Base-by-base conservation (phyloP, 495 filamentous ascomycete genomes). In the Lasiosphaeria miniovina region DNA sequence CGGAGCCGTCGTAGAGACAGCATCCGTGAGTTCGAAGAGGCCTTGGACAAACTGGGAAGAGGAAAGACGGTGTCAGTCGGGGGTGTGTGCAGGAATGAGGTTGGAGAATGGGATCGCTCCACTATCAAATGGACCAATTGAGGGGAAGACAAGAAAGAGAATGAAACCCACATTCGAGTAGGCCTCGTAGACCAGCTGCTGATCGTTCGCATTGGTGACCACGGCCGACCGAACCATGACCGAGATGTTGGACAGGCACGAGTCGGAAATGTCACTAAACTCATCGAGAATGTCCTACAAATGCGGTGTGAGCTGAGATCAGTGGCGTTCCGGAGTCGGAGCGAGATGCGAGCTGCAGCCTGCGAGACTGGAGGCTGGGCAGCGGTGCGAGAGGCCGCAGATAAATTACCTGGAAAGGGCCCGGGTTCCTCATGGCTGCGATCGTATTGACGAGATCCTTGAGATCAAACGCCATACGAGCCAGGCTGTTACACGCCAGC, bases 211-310 rank as follows among this genome's bases (percentile, higher is more conserved):
- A 11, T 53, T 51, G 3, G 59, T 65, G 17, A 65, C 48, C 17
- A 62, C 57, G 11, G 56, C 49, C 10, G 63, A 65, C 14, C 63
- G 63, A 34, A 65, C 55, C 63, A 65, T 65, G 52, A 65, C 59
- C 15, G 63, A 65, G 49, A 65, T 61, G 57, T 62, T 65, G 55
- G 63, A 62, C 4, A 65, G 59, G 40, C 59, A 65, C 5, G 63
- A 65, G 35, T 65, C 63, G 14, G 63, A 65, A 40, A 65, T 62
- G 35, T 65, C 63, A 57, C 49, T 57, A 52, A 65, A 65, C 24
- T 65, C 63, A 43, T 65, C 63, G 31, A 65, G 59, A 33, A 65
- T 65, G 36, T 65, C 63, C 63, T 65, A 17, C 40, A 24, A 4
- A 43, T 8, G 17, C 32, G 11, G 10, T 33, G 12, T 57, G 41